Conservation (phyloP, 345 rosid genomes). For the Sonneratia alba region DNA sequence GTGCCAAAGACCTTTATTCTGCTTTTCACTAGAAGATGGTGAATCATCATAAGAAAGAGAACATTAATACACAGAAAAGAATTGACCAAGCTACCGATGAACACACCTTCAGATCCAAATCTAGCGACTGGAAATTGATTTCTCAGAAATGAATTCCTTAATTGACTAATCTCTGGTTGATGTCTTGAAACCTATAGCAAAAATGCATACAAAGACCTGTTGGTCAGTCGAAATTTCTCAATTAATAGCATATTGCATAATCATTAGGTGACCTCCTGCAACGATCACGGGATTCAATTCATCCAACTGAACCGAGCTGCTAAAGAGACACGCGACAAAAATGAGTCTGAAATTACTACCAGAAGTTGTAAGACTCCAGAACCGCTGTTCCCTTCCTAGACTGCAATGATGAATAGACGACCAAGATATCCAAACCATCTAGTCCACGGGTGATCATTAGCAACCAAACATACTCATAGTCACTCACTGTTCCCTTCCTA, state of each 20-base stretch:
- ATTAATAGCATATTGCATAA: not conserved
- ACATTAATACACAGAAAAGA: too few relatives aligned
- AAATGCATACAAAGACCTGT: not conserved
- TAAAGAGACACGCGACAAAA: not conserved
- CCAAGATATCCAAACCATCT: not conserved
- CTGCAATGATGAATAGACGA: not conserved
- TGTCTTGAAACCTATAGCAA: constrained; percentile 45
- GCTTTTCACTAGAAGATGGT: too few relatives aligned
- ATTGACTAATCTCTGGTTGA: constrained; percentile 34
- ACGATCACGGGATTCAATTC: not conserved
- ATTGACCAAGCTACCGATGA: too few relatives aligned
- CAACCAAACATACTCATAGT: not conserved
- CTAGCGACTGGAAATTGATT: constrained; percentile 24
- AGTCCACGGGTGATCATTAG: not conserved
- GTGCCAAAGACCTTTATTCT: too few relatives aligned
- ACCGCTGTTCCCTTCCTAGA: not conserved
- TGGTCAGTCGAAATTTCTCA: not conserved
- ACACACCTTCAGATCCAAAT: constrained; percentile 34
- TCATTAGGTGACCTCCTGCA: not conserved
- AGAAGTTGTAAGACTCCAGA: not conserved
- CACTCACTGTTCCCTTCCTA: not conserved
- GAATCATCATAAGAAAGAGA: too few relatives aligned
- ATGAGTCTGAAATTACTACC: not conserved
- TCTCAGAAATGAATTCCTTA: constrained; percentile 31
- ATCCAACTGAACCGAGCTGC: not conserved